Evolutionary conservation across 176 grass and related monocot genomes (phyloP).

Genomic region (Paspalum notatum): DNA sequence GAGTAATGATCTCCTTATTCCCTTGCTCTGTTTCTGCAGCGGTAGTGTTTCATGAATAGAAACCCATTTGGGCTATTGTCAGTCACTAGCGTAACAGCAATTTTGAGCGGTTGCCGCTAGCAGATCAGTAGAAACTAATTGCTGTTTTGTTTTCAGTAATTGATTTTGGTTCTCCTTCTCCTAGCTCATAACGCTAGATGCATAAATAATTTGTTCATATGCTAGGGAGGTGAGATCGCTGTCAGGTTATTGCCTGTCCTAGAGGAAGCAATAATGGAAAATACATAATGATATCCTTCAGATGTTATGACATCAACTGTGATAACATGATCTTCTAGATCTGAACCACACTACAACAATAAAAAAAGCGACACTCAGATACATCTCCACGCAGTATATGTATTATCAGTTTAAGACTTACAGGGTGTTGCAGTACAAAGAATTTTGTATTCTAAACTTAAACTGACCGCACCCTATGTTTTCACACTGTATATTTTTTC

Average conservation of each 20-base stretch:
- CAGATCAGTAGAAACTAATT: too few species aligned
- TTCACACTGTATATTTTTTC: background rate
- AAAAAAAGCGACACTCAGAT: background rate
- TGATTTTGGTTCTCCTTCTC: too few species aligned
- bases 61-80: background rate
- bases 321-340: slow-evolving; percentile 16
- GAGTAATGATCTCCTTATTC: slow-evolving; percentile 35
- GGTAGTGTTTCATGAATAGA: slow-evolving; percentile 17
- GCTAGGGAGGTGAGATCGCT: background rate
- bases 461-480: background rate
- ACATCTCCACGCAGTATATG: background rate
- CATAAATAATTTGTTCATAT: slow-evolving; percentile 23
- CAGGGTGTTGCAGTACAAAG: background rate
- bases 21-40: background rate
- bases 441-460: slow-evolving; percentile 3
- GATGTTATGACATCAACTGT: background rate
- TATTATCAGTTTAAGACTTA: background rate
- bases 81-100: slow-evolving; percentile 16
- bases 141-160: too few species aligned
- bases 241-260: background rate
- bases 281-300: slow-evolving; percentile 7
- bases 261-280: background rate
- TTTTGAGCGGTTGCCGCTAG: slow-evolving; percentile 15
- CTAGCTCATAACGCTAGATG: background rate
- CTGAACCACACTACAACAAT: background rate